These are phyloP conservation scores for Moringa oleifera DNA, from an alignment of 345 rosid genomes.

Conservation along the genomic window DNA sequence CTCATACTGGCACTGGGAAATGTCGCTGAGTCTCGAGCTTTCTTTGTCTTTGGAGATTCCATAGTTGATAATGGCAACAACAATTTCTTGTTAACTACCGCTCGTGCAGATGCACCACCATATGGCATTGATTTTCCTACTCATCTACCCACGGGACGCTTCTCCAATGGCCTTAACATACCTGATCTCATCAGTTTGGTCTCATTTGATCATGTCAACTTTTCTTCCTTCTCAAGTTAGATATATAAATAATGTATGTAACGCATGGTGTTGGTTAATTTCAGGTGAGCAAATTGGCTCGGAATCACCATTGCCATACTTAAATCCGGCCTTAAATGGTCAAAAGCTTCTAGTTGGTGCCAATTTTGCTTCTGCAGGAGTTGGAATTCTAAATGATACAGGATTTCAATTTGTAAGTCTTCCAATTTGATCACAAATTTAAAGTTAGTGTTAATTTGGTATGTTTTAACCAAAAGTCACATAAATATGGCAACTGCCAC, in stretches of 20 bases:
- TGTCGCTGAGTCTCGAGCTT: conserved; percentile 47
- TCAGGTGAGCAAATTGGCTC: conserved; percentile 57
- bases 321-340: conserved; percentile 62
- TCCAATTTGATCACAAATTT: too few relatives aligned
- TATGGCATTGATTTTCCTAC: conserved; percentile 76
- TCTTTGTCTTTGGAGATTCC: conserved; percentile 74
- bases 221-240: background rate
- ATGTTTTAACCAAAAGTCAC: too few relatives aligned
- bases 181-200: conserved; percentile 62
- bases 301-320: conserved; percentile 55
- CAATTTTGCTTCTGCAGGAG: conserved; percentile 90
- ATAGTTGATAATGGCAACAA: conserved; percentile 81
- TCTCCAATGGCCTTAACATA: conserved; percentile 70
- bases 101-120: conserved; percentile 69
- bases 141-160: conserved; percentile 56
- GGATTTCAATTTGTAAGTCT: conserved; percentile 30
- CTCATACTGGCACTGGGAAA: conserved; percentile 3
- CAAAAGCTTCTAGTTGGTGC: conserved; percentile 62
- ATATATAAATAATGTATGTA: background rate
- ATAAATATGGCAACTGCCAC: too few relatives aligned
- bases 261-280: background rate
- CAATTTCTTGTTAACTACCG: conserved; percentile 58
- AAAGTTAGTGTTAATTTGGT: too few relatives aligned
- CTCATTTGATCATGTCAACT: background rate
- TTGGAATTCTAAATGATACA: conserved; percentile 43